Evolutionary conservation across 108 stramenopile species (phyloP), one percentile per base, ranked within the genome.

Genomic region (Craspedostauros australis): DNA sequence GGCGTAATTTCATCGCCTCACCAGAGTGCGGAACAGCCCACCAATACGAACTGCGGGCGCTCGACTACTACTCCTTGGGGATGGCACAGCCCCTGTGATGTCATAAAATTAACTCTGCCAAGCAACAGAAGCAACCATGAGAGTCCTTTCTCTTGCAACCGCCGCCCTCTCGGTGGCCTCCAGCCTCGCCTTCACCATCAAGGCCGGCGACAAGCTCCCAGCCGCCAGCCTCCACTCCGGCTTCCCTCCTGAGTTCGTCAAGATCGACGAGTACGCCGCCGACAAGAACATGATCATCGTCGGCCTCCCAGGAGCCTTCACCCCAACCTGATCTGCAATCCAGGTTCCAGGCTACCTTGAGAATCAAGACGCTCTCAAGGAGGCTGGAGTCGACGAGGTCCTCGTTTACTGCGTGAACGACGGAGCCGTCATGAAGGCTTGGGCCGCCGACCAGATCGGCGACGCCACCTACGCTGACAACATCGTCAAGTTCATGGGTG

Each of bases 381-480:
- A 61, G 25, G 75, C 70, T 46, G 73, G 73, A 16, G 53, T 73
- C 41, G 70, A 79, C 2, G 78, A 79, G 56, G 72, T 86, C 28
- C 43, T 86, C 42, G 80, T 86, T 39, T 68, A 75, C 58, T 81
- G 80, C 46, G 84, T 82, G 43, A 79, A 77, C 61, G 76, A 76
- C 54, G 71, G 58, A 53, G 79, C 76, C 6, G 74, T 80, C 8
- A 77, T 80, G 77, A 49, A 60, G 52, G 76, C 75, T 36, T 86
- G 84, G 84, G 76, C 55, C 0, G 62, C 65, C 55, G 76, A 71
- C 56, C 84, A 86, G 46, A n/a, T n/a, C n/a, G n/a, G n/a, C n/a
- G n/a, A n/a, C n/a, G 34, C 30, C 11, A 40, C 46, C 31, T 64
- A 50, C 14, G 64, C 39, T 19, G 39, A 54, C 15, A 57, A 58